A percentile compares a stretch with the other conserved stretches of the same genome.
Conservation (phyloP, 805 yeast species). For the Myxozyma mucilagina region DNA sequence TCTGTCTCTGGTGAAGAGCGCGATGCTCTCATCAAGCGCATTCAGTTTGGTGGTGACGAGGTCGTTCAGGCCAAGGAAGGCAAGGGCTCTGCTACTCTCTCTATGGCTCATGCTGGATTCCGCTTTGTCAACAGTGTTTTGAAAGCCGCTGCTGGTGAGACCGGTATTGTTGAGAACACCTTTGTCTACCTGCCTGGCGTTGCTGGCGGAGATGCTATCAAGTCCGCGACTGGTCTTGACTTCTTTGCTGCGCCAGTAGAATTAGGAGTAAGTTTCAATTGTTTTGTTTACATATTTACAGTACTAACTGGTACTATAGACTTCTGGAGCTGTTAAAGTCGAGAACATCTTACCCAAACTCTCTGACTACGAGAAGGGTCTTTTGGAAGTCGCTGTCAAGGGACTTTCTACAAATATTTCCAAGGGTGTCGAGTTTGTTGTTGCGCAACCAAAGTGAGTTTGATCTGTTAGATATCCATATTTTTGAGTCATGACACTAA, state of each 20-base stretch:
- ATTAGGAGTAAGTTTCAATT: constrained; percentile 65
- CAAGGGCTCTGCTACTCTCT: constrained; percentile 89
- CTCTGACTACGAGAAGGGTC: constrained; percentile 76
- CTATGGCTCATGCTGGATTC: constrained; percentile 95
- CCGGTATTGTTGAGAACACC: constrained; percentile 28
- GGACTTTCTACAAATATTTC: constrained; percentile 85
- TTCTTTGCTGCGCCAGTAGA: constrained; percentile 95
- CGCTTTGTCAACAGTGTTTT: constrained; percentile 66
- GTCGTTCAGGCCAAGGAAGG: constrained; percentile 95
- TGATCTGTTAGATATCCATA: background rate
- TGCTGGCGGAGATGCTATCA: constrained; percentile 54
- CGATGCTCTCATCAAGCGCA: constrained; percentile 76
- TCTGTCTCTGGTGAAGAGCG: constrained; percentile 41
- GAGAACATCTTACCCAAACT: constrained; percentile 64
- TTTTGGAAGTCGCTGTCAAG: constrained; percentile 79
- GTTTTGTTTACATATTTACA: background rate
- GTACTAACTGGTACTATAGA: constrained; percentile 27
- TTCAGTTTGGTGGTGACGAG: constrained; percentile 96
- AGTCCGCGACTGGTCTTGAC: constrained; percentile 89
- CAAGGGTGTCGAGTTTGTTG: constrained; percentile 88
- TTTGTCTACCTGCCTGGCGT: constrained; percentile 46
- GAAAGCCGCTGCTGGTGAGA: constrained; percentile 33
- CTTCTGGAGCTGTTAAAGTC: constrained; percentile 66
- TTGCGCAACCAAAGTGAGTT: constrained; percentile 26
- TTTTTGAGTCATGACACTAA: background rate